phyloP scores from a whole-genome alignment of 306 rosid genomes.

The Calophaca sinica region DNA sequence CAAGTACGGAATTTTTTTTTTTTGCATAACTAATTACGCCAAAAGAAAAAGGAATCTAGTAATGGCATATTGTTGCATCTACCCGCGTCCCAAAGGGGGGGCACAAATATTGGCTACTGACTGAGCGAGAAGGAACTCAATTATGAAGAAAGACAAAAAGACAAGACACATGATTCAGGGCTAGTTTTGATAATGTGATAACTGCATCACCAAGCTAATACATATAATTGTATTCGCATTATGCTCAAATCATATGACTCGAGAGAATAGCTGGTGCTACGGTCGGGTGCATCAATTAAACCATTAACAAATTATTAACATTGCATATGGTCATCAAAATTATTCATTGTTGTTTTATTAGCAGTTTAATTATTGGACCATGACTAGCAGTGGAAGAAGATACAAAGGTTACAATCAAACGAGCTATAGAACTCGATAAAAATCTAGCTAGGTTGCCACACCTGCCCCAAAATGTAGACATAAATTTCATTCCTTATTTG shows the following conservation, averaged over 20 bases:
- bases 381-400: slow-evolving; percentile 2
- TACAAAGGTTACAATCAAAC: slow-evolving; percentile 7
- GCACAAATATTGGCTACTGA: slow-evolving; percentile 18
- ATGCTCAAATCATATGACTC: slow-evolving; percentile 15
- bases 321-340: slow-evolving; percentile 8
- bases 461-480: not conserved
- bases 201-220: not conserved
- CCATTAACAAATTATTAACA: not conserved
- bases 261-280: not conserved
- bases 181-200: slow-evolving; percentile 8
- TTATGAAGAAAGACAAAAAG: slow-evolving; percentile 33
- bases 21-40: not conserved
- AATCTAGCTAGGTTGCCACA: not conserved
- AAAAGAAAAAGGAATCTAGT: not conserved
- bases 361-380: not conserved
- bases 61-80: not conserved
- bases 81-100: not conserved
- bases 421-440: not conserved
- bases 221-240: not conserved
- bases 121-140: not conserved
- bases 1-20: not conserved
- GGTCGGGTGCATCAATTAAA: not conserved
- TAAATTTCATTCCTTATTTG: slow-evolving; percentile 11
- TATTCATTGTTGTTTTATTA: not conserved
- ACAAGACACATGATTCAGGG: not conserved